Percentiles rank a stretch among this genome's conserved stretches.
Conservation (phyloP, 2,329 filamentous ascomycete species). For the Neofusicoccum ribis region DNA sequence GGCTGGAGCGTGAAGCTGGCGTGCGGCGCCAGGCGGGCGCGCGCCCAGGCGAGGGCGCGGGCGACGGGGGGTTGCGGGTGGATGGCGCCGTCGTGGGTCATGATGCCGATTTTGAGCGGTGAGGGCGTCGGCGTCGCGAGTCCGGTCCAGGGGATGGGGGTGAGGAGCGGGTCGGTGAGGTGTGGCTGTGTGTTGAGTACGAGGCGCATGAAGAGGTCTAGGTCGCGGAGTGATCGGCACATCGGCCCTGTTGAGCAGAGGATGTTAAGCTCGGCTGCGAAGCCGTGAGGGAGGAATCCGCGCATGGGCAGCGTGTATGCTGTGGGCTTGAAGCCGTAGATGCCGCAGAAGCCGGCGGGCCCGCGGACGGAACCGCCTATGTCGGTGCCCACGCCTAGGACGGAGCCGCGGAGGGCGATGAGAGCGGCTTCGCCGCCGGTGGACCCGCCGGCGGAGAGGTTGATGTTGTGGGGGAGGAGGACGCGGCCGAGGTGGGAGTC, state of each 20-base stretch:
- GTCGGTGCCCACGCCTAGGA: constrained; percentile 49
- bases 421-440: constrained; percentile 60
- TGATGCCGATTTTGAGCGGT: constrained; percentile 47
- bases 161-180: constrained; percentile 24
- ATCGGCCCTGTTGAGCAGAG: constrained; percentile 24
- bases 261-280: constrained; percentile 26
- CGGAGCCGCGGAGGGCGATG: constrained; percentile 52
- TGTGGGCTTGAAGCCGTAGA: constrained; percentile 12
- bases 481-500: constrained; percentile 52
- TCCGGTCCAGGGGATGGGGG: constrained; percentile 28
- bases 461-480: constrained; percentile 55
- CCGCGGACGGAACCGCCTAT: constrained; percentile 19
- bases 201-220: constrained; percentile 24
- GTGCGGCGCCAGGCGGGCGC: constrained; percentile 17
- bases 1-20: constrained; percentile 30
- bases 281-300: constrained; percentile 17
- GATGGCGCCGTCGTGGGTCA: constrained; percentile 41
- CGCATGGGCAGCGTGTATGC: constrained; percentile 24
- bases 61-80: constrained; percentile 42
- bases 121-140: constrained; percentile 20
- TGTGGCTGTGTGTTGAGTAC: constrained; percentile 23
- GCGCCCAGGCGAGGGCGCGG: constrained; percentile 40
- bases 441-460: constrained; percentile 53
- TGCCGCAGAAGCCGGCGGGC: constrained; percentile 17
- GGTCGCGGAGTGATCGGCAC: constrained; percentile 24